Percentiles rank a stretch among this genome's conserved stretches.
phyloP scores from a whole-genome alignment of 192 early-diverging fungal species.

The Spizellomyces sp. region DNA sequence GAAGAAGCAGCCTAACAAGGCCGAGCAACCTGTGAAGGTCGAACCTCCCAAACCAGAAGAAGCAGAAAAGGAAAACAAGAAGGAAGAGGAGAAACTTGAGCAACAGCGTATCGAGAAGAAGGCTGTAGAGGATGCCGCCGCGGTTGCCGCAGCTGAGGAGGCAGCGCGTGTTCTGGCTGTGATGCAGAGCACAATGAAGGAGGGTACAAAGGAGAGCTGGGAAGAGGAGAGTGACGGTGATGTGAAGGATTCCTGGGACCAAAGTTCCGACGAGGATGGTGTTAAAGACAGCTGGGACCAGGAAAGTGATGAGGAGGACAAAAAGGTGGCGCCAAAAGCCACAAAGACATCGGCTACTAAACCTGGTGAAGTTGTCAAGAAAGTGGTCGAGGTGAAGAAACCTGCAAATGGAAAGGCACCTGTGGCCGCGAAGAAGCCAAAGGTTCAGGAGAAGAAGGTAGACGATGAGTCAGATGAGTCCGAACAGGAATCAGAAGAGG shows the following conservation, averaged over 20 bases:
- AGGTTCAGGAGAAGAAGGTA: conserved; percentile 12
- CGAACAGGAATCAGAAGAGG: conserved; percentile 36
- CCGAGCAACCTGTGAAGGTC: conserved; percentile 38
- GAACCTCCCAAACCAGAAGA: conserved; percentile 50
- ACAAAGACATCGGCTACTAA: conserved; percentile 11
- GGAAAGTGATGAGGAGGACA: conserved; percentile 50
- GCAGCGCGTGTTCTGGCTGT: conserved; percentile 29
- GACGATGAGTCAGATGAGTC: conserved; percentile 41
- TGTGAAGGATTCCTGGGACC: conserved; percentile 64
- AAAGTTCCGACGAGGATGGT: conserved; percentile 34
- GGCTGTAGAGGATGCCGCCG: conserved; percentile 7
- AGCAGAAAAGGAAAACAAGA: conserved; percentile 36
- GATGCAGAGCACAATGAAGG: conserved; percentile 15
- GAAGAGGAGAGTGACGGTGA: conserved; percentile 62
- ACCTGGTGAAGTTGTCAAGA: conserved; percentile 5
- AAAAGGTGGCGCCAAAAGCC: conserved; percentile 9
- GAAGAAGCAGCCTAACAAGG: conserved; percentile 32
- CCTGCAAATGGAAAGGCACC: conserved; percentile 11
- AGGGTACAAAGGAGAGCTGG: conserved; percentile 60
- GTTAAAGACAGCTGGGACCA: conserved; percentile 50
- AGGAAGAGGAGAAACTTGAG: conserved; percentile 25
- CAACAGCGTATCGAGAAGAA: conserved; percentile 20
- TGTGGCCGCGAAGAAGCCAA: conserved; percentile 20
- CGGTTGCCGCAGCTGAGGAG: conserved; percentile 30
- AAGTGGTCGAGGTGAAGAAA: conserved; percentile 12